A percentile compares a stretch with the other conserved stretches of the same genome.
These are phyloP conservation scores for Acacia pycnantha DNA, from an alignment of 331 rosid genomes.

Conservation along the genomic window DNA sequence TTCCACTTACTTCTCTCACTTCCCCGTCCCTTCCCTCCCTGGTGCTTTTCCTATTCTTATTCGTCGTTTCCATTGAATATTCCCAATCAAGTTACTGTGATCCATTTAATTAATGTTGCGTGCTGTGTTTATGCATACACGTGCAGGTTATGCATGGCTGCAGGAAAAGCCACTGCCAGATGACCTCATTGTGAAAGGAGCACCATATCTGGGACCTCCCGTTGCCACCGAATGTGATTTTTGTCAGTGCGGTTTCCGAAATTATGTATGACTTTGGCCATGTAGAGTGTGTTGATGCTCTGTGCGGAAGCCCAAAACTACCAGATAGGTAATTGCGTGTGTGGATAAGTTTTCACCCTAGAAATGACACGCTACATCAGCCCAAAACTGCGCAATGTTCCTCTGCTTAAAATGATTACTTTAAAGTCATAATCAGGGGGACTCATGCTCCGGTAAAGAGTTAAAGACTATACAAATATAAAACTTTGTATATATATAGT, in stretches of 20 bases:
- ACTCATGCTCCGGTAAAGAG: neutral
- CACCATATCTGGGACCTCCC: constrained; percentile 58
- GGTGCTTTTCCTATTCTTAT: constrained; percentile 33
- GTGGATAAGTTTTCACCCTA: neutral
- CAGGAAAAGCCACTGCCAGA: constrained; percentile 55
- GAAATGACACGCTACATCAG: neutral
- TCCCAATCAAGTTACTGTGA: neutral
- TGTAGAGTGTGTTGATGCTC: too few species aligned
- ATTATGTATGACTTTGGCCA: neutral
- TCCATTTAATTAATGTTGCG: neutral
- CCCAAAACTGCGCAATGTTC: neutral
- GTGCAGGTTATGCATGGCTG: constrained; percentile 54
- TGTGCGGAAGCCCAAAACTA: neutral
- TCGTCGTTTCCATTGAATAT: neutral
- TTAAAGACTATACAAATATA: too few species aligned
- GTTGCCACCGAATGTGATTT: constrained; percentile 13
- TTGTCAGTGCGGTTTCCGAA: neutral
- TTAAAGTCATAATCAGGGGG: neutral
- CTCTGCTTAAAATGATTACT: neutral
- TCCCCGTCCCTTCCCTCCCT: constrained; percentile 49
- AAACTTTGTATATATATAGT: neutral
- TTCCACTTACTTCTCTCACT: constrained; percentile 58
- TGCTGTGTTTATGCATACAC: neutral
- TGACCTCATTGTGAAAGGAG: constrained; percentile 54
- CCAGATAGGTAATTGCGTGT: neutral